Conservation (phyloP, 257 asterid species). For the Solanum virginianum region DNA sequence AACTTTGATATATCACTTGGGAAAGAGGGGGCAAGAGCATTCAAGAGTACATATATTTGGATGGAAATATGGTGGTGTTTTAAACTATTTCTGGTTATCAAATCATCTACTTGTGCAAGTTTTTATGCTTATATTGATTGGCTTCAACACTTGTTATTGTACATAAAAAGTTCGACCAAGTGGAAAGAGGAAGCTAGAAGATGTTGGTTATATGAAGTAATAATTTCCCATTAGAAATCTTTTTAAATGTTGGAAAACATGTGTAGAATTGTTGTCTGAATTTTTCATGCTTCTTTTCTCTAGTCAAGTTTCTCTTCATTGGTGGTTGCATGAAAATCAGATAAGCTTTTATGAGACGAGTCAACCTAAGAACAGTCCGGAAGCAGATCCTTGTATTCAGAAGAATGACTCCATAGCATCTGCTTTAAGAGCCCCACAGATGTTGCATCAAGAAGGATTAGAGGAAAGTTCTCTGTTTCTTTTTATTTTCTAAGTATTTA, state of each 20-base stretch:
- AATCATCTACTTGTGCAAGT: background rate
- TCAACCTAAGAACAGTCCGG: slow-evolving; percentile 4
- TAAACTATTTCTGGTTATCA: background rate
- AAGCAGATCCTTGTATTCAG: background rate
- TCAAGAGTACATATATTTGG: background rate
- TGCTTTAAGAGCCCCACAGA: slow-evolving; percentile 2
- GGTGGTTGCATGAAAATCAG: background rate
- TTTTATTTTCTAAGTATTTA: background rate
- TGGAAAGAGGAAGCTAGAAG: background rate
- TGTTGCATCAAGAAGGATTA: slow-evolving; percentile 1
- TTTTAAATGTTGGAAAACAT: background rate
- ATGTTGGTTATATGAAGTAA: background rate
- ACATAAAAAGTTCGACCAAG: background rate
- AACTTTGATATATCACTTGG: background rate
- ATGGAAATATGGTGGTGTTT: background rate
- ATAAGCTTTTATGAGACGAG: background rate
- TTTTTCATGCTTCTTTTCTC: background rate
- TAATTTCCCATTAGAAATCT: background rate
- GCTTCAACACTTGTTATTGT: background rate
- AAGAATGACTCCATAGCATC: background rate
- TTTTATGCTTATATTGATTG: background rate
- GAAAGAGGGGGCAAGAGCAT: background rate
- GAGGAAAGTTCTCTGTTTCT: background rate
- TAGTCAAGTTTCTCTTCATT: background rate
- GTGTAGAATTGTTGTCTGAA: background rate